Base-by-base conservation (phyloP, 495 filamentous ascomycete genomes). In the Haplographium delicatum region DNA sequence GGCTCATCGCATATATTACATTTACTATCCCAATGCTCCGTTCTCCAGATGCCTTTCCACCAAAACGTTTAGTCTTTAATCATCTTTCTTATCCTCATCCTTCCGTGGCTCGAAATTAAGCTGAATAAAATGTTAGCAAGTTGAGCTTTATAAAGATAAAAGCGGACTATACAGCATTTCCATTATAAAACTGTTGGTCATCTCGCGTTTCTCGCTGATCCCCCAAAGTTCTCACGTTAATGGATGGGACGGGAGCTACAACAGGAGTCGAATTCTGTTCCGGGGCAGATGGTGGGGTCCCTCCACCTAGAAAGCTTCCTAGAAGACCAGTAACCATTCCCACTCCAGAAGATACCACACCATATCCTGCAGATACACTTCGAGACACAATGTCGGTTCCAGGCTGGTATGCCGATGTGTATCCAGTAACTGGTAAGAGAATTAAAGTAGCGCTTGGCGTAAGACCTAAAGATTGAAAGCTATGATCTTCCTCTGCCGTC, bases 361-460 rank as follows among this genome's bases (percentile, higher is more conserved):
- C 52, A 40, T 58, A 59, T 26, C 44, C 59, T 13, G 31, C 46
- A 19, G 57, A 54, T 27, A 52, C 27, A 30, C 25, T 44, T 24
- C 40, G 23, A 22, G 44, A 44, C 4, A 56, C 35, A n/a, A 54
- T 15, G 0, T 46, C 51, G 1, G 16, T 43, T 34, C 35, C 59
- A 48, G 26, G 58, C 15, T 63, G 54, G 56, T 91, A 91, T 0
- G 85, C 84, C 5, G 77, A 68, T 0, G 75, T 74, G 52, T 76
- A 84, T 3, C 72, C 77, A 19, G 73, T 64, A 2, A 85, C 78
- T 0, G 86, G 85, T 2, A 94, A 74, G 46, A 96, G 79, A 31
- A 96, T 86, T 1, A 97, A 71, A 3, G 85, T 97, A 2, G 89
- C 85, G 1, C 78, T 86, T 0, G 91, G 89, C 5, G 78, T 72